These are phyloP conservation scores for Penicillium crystallinum DNA, from an alignment of 495 filamentous ascomycete genomes.

Conservation along the genomic window DNA sequence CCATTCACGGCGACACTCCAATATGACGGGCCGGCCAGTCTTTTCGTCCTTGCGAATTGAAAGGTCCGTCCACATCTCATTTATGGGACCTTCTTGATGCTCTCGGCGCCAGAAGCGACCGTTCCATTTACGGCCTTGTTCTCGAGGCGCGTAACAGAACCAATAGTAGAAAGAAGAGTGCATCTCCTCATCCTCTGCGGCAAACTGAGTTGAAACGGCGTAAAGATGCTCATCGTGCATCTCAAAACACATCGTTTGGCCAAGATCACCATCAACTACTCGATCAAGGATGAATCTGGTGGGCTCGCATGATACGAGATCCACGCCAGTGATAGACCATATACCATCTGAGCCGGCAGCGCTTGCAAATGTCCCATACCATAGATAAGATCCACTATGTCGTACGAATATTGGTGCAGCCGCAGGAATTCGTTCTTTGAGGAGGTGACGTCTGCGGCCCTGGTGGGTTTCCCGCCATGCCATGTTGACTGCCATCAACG, in stretches of 20 bases:
- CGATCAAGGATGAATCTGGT: constrained; percentile 10
- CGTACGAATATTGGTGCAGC: constrained; percentile 50
- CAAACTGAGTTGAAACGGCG: constrained; percentile 61
- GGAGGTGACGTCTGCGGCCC: constrained; percentile 33
- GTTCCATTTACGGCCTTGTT: constrained; percentile 13
- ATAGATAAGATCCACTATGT: constrained; percentile 59
- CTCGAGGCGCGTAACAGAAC: constrained; percentile 51
- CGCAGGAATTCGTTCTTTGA: constrained; percentile 14
- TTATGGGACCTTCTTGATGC: constrained; percentile 68
- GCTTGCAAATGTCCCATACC: constrained; percentile 51
- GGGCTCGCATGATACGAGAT: constrained; percentile 33
- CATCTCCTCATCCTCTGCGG: constrained; percentile 57
- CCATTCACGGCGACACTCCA: constrained; percentile 73
- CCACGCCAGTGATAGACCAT: constrained; percentile 57
- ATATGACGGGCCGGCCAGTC: constrained; percentile 54
- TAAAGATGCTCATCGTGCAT: constrained; percentile 67
- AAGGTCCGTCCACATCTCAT: constrained; percentile 70
- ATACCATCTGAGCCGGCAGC: constrained; percentile 11
- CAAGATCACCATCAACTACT: constrained; percentile 47
- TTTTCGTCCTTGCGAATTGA: constrained; percentile 59
- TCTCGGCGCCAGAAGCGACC: constrained; percentile 59
- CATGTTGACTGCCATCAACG: constrained; percentile 58
- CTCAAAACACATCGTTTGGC: constrained; percentile 66
- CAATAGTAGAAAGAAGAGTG: constrained; percentile 70
- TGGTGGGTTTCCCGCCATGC: constrained; percentile 11